Base-by-base conservation (phyloP, 495 filamentous ascomycete species). In the Bacidia rubella region DNA sequence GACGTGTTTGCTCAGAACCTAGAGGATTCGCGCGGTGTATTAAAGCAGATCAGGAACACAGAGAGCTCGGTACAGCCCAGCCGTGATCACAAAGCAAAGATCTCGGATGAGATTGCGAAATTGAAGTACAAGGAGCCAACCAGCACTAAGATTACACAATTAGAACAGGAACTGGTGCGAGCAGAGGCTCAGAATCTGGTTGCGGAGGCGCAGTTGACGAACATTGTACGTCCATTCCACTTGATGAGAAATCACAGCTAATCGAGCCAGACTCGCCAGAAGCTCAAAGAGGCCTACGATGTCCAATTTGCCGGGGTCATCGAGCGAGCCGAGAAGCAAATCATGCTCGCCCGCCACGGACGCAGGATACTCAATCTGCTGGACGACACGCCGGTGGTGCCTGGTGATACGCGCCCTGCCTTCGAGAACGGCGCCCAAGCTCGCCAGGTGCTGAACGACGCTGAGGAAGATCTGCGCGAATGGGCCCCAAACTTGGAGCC, bases 311-410 rank as follows among this genome's bases (percentile, higher is more conserved):
- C 84, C 10, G 90, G 87, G 29, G 82, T 86, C 11, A 88, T 97
- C 59, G 92, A 97, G 70, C 85, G 90, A 41, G 87, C 87, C 11
- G 92, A 97, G 68, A 97, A 97, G 72, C 90, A 96, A 67, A 83
- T 85, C 55, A 83, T 98, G 52, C 79, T 98, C 20, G 93, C 93
- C 26, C 81, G 81, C 42, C 89, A 98, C 60, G 88, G 86, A 12
- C 82, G 87, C 29, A 80, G 87, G 25, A 74, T 98, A 43, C 70
- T 98, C 19, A 80, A 87, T 53, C 80, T 88, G 47, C 75, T 98
- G n/a, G 92, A 98, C 62, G 90, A 95, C 65, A 82, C 81, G 0
- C 85, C 92, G 2, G 79, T 95, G 17, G 83, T 95, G 1, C 92
- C 92, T 1, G 92, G 92, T 29, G 86, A 96, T 63, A 60, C 74